Percentiles rank a stretch among this genome's conserved stretches.
phyloP scores from a whole-genome alignment of 2,329 filamentous ascomycete species.

The Coniochaeta prunicola region DNA sequence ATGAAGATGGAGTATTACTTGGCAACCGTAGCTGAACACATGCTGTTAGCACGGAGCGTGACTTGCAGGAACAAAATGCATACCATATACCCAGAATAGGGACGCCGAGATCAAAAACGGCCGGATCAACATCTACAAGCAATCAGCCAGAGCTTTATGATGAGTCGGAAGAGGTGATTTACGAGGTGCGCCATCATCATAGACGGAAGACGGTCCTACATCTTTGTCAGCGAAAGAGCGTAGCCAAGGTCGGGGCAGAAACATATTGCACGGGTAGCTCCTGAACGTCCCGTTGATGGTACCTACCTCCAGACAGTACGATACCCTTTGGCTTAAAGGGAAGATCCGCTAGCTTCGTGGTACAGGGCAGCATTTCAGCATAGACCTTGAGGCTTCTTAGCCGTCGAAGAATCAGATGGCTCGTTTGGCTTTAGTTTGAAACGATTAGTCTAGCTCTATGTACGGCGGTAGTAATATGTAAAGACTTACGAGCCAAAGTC shows the following conservation, averaged over 20 bases:
- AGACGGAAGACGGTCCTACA: conserved; percentile 57
- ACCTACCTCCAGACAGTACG: conserved; percentile 64
- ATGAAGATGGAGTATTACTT: conserved; percentile 5
- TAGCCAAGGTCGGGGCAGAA: no score
- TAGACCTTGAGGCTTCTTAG: conserved; percentile 36
- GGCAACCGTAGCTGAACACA: conserved; percentile 39
- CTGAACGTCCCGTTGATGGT: no score
- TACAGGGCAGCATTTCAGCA: conserved; percentile 84
- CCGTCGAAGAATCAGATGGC: conserved; percentile 9
- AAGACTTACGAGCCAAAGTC: no score
- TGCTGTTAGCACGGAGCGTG: conserved; percentile 13
- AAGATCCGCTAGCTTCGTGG: conserved; percentile 70
- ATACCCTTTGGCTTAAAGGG: conserved; percentile 77
- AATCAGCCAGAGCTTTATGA: conserved; percentile 3
- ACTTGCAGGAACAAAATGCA: no score
- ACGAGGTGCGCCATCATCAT: conserved; percentile 61
- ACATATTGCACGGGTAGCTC: no score
- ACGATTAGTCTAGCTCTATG: no score
- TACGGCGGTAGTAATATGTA: no score
- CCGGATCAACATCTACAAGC: conserved; percentile 59
- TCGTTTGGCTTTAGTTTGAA: conserved; percentile 7
- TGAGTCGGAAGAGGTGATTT: conserved; percentile 10
- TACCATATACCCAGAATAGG: conserved; percentile 37
- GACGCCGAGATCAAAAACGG: conserved; percentile 68
- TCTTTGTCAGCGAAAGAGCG: conserved; percentile 2